Conservation (phyloP, 148 eudicot genomes). For the Rhododendron henanense region DNA sequence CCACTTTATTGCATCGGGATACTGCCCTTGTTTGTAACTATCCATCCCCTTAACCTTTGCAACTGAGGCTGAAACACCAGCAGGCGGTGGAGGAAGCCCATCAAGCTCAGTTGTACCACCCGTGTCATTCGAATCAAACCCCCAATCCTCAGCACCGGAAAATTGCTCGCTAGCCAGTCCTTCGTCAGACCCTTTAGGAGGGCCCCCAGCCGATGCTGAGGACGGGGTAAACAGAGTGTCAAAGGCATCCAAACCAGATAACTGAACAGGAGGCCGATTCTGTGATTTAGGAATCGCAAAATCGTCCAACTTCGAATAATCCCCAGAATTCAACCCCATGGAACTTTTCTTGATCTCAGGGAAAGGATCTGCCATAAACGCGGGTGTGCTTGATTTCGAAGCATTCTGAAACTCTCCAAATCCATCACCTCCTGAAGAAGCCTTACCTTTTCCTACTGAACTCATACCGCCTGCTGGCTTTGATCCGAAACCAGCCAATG, state of each 20-base stretch:
- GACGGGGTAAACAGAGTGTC: conserved; percentile 54
- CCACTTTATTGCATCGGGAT: conserved; percentile 97
- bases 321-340: conserved; percentile 24
- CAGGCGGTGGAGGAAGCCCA: conserved; percentile 93
- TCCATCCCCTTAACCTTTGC: conserved; percentile 88
- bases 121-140: conserved; percentile 39
- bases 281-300: conserved; percentile 35
- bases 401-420: conserved; percentile 71
- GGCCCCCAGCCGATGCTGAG: conserved; percentile 24
- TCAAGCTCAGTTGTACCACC: conserved; percentile 76
- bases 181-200: conserved; percentile 28
- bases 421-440: conserved; percentile 29
- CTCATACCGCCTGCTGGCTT: conserved; percentile 46
- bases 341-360: conserved; percentile 22
- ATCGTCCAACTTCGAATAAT: conserved; percentile 36
- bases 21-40: conserved; percentile 84
- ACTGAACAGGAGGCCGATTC: conserved; percentile 34
- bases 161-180: conserved; percentile 34
- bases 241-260: conserved; percentile 48
- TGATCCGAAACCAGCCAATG: conserved; percentile 58
- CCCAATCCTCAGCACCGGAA: conserved; percentile 81
- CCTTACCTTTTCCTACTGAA: conserved; percentile 30
- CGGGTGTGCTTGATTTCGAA: conserved; percentile 33
- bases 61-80: conserved; percentile 67
- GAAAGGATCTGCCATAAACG: conserved; percentile 23